Conservation (phyloP, 768 basidiomycete genomes). For the Lyophyllum decastes region DNA sequence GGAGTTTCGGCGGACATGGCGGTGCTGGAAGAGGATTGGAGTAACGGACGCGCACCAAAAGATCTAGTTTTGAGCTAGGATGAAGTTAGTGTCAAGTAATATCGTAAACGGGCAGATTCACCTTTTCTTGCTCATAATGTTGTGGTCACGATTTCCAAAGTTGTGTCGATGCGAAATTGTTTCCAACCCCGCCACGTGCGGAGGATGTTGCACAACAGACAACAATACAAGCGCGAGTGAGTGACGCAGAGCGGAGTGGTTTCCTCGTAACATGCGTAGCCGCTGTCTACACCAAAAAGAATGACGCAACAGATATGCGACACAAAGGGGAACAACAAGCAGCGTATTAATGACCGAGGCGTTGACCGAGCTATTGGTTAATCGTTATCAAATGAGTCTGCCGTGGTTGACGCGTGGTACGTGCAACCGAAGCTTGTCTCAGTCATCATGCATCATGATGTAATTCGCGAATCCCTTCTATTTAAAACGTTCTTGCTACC, state of each 20-base stretch:
- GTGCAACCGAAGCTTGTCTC: too few relatives aligned
- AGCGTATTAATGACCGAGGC: too few relatives aligned
- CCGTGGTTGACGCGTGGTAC: too few relatives aligned
- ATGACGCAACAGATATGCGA: too few relatives aligned
- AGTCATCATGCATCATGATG: not conserved
- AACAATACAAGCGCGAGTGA: not conserved
- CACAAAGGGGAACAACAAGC: too few relatives aligned
- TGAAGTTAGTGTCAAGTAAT: constrained; percentile 11
- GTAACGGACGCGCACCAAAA: constrained; percentile 92
- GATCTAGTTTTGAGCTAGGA: constrained; percentile 70
- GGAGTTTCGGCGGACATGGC: constrained; percentile 94
- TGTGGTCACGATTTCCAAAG: not conserved
- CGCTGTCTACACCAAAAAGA: too few relatives aligned
- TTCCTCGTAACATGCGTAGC: too few relatives aligned
- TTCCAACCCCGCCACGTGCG: not conserved
- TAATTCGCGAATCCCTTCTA: not conserved
- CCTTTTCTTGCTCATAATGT: constrained; percentile 27
- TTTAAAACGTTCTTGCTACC: not conserved
- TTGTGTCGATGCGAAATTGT: not conserved
- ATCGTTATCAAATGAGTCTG: too few relatives aligned
- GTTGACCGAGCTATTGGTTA: too few relatives aligned
- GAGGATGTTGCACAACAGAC: not conserved
- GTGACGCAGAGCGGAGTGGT: too few relatives aligned
- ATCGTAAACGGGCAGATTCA: not conserved
- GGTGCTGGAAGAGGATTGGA: constrained; percentile 93